phyloP scores from a whole-genome alignment of 495 filamentous ascomycete genomes.

The Annulohypoxylon bovei region DNA sequence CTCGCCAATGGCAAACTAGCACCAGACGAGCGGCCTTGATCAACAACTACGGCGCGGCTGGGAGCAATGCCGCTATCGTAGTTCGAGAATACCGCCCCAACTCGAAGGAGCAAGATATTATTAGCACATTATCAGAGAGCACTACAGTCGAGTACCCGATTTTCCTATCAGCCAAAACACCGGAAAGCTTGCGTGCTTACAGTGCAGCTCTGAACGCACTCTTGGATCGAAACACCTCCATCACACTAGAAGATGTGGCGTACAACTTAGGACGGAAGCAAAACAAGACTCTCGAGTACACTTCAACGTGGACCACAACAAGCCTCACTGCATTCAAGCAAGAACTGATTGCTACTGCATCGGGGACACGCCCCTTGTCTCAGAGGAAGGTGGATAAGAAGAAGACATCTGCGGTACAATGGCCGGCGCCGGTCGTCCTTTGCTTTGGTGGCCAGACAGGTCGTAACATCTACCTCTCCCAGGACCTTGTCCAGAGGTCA shows the following conservation, averaged over 20 bases:
- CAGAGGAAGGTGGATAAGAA: conserved; percentile 19
- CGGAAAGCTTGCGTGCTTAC: conserved; percentile 23
- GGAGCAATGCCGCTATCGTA: conserved; percentile 46
- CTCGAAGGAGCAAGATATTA: not conserved
- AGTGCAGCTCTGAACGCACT: conserved; percentile 5
- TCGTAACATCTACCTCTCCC: conserved; percentile 52
- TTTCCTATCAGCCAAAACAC: conserved; percentile 21
- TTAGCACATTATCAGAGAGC: not conserved
- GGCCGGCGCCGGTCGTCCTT: conserved; percentile 52
- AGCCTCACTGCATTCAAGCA: not conserved
- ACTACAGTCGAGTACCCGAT: conserved; percentile 20
- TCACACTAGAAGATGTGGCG: conserved; percentile 7
- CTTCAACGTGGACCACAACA: not conserved
- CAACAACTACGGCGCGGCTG: conserved; percentile 48
- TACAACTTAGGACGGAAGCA: conserved; percentile 23
- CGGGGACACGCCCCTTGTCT: not conserved
- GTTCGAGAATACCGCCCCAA: conserved; percentile 29
- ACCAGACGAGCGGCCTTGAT: conserved; percentile 22
- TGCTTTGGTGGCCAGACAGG: conserved; percentile 64
- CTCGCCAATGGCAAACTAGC: conserved; percentile 4
- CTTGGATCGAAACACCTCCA: conserved; percentile 17
- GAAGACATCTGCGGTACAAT: conserved; percentile 5
- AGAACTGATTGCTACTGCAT: conserved; percentile 9
- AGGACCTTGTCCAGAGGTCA: conserved; percentile 46
- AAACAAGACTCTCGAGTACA: conserved; percentile 18